Conservation (phyloP, 352 stramenopile species). For the Globisporangium uncinulatum region DNA sequence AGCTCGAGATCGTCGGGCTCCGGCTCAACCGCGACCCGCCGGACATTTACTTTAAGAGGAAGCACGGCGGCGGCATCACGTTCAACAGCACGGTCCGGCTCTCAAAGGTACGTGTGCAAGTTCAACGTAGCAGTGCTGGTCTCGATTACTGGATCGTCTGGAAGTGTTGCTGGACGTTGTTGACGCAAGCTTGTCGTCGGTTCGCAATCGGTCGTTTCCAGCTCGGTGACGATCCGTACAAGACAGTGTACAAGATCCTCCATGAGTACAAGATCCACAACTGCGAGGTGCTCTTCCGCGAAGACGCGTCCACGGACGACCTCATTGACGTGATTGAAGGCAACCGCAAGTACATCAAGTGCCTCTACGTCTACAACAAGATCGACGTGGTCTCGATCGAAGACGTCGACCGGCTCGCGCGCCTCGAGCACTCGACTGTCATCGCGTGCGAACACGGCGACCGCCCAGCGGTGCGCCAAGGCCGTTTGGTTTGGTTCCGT, state of each 20-base stretch:
- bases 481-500: not conserved
- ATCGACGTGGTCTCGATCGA: conserved; percentile 99
- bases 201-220: conserved; percentile 9
- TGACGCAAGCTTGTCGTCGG: not conserved
- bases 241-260: conserved; percentile 88
- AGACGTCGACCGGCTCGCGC: conserved; percentile 96
- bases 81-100: conserved; percentile 95
- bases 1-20: conserved; percentile 98
- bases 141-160: too few relatives aligned
- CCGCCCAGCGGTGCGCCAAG: conserved; percentile 45
- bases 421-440: conserved; percentile 95
- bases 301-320: conserved; percentile 97
- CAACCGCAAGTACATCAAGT: conserved; percentile 99
- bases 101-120: conserved; percentile 69
- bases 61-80: conserved; percentile 93
- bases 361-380: conserved; percentile 99
- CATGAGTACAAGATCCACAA: conserved; percentile 98
- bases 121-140: not conserved
- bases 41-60: conserved; percentile 96
- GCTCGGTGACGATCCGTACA: conserved; percentile 84
- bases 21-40: conserved; percentile 96
- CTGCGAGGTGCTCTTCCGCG: conserved; percentile 95
- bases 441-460: conserved; percentile 90
- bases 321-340: conserved; percentile 98
- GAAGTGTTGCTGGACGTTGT: not conserved